phyloP scores from a whole-genome alignment of 2,329 filamentous ascomycete genomes.

The Cordyceps fumosorosea region DNA sequence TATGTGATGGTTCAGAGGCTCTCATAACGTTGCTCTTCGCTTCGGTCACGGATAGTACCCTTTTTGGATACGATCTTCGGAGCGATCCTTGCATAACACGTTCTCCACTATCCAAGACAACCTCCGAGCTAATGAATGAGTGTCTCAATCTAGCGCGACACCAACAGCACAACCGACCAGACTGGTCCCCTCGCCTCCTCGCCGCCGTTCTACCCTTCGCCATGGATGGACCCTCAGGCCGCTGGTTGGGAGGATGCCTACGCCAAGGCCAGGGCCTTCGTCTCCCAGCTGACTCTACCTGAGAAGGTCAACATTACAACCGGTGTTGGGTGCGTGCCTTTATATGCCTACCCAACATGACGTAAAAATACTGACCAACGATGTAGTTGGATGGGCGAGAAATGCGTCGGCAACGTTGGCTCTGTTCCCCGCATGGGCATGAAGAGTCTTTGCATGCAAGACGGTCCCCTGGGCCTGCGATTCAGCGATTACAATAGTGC shows the following conservation, averaged over 20 bases:
- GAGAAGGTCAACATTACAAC: conserved; percentile 97
- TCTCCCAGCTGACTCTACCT: conserved; percentile 71
- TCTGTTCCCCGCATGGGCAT: conserved; percentile 64
- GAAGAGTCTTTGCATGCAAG: conserved; percentile 75
- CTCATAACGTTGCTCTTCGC: neutral
- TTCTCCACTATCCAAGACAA: neutral
- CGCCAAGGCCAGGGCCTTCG: conserved; percentile 66
- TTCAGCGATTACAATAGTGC: conserved; percentile 73
- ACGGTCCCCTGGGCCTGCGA: conserved; percentile 75
- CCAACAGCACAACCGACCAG: conserved; percentile 2
- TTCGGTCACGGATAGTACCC: neutral
- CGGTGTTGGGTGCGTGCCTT: conserved; percentile 63
- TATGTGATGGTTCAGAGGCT: neutral
- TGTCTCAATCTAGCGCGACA: conserved; percentile 16
- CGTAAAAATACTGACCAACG: neutral
- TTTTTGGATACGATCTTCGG: no score
- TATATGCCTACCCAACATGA: neutral
- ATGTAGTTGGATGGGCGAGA: conserved; percentile 45
- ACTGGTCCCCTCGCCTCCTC: conserved; percentile 30
- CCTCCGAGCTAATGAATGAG: neutral
- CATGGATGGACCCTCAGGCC: conserved; percentile 73
- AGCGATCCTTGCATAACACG: neutral
- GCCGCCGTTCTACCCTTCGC: conserved; percentile 71
- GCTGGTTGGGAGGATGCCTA: conserved; percentile 72
- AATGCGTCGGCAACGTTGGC: conserved; percentile 72